Conservation (phyloP, 108 stramenopile species). For the Fragilaria crotonensis region DNA sequence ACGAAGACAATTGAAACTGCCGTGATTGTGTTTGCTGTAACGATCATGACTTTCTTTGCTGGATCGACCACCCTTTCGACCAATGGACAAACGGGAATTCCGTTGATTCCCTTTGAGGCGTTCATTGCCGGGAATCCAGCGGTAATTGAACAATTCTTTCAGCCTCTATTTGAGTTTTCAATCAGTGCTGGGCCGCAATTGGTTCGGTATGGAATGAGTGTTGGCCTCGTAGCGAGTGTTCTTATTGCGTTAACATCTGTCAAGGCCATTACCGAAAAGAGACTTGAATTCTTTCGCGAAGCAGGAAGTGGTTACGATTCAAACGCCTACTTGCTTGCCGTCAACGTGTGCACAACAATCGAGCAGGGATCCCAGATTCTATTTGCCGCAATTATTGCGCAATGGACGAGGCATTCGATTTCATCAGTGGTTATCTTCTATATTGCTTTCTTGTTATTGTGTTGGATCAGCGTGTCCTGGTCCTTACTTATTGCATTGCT, state of each 20-base stretch:
- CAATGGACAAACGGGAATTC: no score
- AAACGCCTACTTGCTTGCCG: constrained; percentile 34
- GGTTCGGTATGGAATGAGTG: constrained; percentile 20
- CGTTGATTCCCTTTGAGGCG: no score
- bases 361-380: constrained; percentile 24
- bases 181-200: no score
- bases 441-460: constrained; percentile 22
- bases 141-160: no score
- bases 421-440: constrained; percentile 7
- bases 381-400: constrained; percentile 25
- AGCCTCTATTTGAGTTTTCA: no score
- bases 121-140: no score
- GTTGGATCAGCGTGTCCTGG: constrained; percentile 36
- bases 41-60: constrained; percentile 19
- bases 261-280: constrained; percentile 22
- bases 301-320: constrained; percentile 17
- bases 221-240: constrained; percentile 29
- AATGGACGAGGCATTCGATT: constrained; percentile 17
- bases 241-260: constrained; percentile 28
- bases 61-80: constrained; percentile 16
- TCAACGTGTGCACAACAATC: constrained; percentile 24
- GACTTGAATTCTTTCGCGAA: constrained; percentile 45
- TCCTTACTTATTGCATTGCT: constrained; percentile 26
- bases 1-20: constrained; percentile 18
- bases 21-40: constrained; percentile 24